Conservation (phyloP, 2,329 filamentous ascomycete genomes). For the Tolypocladium pustulatum region DNA sequence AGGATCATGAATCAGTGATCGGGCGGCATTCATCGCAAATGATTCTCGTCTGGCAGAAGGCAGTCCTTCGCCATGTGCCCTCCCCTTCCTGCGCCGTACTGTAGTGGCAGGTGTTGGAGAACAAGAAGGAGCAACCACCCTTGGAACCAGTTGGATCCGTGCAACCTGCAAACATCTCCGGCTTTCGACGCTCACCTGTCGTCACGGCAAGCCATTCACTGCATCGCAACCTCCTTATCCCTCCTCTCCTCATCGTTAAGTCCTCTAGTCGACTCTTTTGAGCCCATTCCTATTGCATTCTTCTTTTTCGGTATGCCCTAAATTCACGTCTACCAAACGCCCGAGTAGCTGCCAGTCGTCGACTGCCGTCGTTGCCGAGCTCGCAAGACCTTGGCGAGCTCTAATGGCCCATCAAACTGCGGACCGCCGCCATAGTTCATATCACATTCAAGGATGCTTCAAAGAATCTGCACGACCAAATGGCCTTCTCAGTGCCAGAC, state of each 20-base stretch:
- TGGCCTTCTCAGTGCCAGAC: neutral
- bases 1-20: neutral
- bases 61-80: neutral
- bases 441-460: neutral
- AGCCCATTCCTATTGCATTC: neutral
- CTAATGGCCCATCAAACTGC: neutral
- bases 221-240: neutral
- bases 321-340: neutral
- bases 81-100: neutral
- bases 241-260: neutral
- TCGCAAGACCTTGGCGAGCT: neutral
- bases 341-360: neutral
- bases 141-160: neutral
- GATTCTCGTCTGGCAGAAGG: neutral
- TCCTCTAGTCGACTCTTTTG: neutral
- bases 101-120: neutral
- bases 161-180: neutral
- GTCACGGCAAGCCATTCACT: neutral
- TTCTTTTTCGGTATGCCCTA: neutral
- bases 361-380: neutral
- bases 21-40: neutral
- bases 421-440: too few species aligned
- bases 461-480: neutral
- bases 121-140: neutral
- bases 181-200: neutral